A percentile compares a stretch with the other conserved stretches of the same genome.
phyloP scores from a whole-genome alignment of 2,329 filamentous ascomycete species.

The Periconia digitata region DNA sequence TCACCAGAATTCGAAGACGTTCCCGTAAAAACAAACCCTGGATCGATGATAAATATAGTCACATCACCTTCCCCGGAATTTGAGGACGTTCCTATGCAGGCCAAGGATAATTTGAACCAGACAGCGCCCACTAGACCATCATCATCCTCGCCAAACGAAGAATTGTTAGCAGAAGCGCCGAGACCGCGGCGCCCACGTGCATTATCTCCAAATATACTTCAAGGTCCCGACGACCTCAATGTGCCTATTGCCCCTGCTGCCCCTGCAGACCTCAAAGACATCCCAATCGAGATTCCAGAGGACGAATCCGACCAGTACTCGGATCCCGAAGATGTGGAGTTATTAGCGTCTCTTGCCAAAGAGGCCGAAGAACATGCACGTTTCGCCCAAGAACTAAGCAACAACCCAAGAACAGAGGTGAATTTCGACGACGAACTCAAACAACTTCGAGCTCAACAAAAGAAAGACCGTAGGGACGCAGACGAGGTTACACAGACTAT shows the following conservation, averaged over 20 bases:
- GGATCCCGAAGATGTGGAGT: constrained; percentile 88
- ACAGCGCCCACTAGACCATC: not conserved
- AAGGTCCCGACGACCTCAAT: constrained; percentile 32
- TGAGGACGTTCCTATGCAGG: constrained; percentile 47
- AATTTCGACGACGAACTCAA: constrained; percentile 88
- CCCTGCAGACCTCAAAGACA: constrained; percentile 32
- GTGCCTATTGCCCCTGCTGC: constrained; percentile 32
- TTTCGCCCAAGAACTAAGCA: constrained; percentile 85
- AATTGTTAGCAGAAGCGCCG: not conserved
- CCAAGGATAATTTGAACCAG: not conserved
- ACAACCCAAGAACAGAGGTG: constrained; percentile 66
- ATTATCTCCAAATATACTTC: constrained; percentile 23
- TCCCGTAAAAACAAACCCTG: constrained; percentile 18
- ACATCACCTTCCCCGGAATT: constrained; percentile 52
- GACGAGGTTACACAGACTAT: constrained; percentile 97
- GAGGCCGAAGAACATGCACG: constrained; percentile 94
- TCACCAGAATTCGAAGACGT: constrained; percentile 58
- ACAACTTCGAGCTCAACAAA: constrained; percentile 87
- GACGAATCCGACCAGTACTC: constrained; percentile 54
- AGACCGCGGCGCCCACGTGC: constrained; percentile 16
- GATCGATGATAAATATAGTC: constrained; percentile 12
- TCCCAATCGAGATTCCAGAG: constrained; percentile 25
- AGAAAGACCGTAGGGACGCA: constrained; percentile 91
- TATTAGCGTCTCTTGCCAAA: constrained; percentile 80
- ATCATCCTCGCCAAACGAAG: too few relatives aligned